Percentiles rank a stretch among this genome's conserved stretches.
Conservation (phyloP, 257 asterid genomes). For the Mentha longifolia region DNA sequence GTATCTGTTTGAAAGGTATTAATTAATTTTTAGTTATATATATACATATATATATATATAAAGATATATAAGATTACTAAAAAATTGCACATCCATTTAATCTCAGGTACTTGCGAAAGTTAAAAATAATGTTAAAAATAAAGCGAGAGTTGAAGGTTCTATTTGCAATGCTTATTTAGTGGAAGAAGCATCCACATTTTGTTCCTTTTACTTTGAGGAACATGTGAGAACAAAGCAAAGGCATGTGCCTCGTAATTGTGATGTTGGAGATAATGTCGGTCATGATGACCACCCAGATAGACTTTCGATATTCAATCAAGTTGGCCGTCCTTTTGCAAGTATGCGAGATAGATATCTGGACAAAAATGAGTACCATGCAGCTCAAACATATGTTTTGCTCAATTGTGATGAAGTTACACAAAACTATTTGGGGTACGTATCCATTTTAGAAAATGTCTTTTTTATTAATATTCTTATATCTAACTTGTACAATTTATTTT, state of each 20-base stretch:
- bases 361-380: background rate
- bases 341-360: background rate
- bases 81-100: too few species aligned
- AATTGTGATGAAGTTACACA: background rate
- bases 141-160: background rate
- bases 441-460: background rate
- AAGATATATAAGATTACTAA: too few species aligned
- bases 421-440: background rate
- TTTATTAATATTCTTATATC: background rate
- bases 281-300: too few species aligned
- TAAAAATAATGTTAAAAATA: background rate
- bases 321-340: background rate
- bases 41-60: too few species aligned
- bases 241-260: background rate
- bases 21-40: too few species aligned
- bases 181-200: background rate
- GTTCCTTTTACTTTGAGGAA: background rate
- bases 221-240: background rate
- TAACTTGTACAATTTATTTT: too few species aligned
- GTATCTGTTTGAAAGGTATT: too few species aligned
- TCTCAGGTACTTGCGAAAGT: background rate
- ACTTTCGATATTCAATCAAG: background rate
- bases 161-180: background rate
- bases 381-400: background rate
- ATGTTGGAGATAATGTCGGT: background rate